Conservation (phyloP, 495 filamentous ascomycete species). For the Penicillium egyptiacum region DNA sequence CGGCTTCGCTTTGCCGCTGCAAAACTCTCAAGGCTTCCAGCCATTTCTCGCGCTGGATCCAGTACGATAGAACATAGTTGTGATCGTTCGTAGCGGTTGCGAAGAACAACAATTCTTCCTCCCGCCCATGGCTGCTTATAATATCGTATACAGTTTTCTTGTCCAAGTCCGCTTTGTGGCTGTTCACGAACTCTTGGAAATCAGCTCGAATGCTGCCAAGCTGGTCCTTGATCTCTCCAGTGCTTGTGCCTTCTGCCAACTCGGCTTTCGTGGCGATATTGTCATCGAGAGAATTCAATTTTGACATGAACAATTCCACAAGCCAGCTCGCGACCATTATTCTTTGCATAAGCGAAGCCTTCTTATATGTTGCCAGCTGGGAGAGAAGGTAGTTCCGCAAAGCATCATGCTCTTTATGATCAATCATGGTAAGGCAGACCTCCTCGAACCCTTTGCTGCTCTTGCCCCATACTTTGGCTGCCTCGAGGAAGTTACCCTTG, state of each 20-base stretch:
- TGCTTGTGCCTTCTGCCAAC: constrained; percentile 66
- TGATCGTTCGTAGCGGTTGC: constrained; percentile 85
- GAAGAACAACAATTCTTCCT: constrained; percentile 88
- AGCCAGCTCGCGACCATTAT: constrained; percentile 96
- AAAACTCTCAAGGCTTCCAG: constrained; percentile 82
- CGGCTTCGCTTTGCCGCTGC: constrained; percentile 84
- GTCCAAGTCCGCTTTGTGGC: constrained; percentile 83
- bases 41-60: constrained; percentile 96
- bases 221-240: constrained; percentile 69
- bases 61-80: constrained; percentile 93
- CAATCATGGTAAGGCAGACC: constrained; percentile 86
- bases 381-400: constrained; percentile 85
- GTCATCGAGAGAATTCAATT: constrained; percentile 91
- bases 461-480: constrained; percentile 85
- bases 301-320: constrained; percentile 94
- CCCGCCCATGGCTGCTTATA: constrained; percentile 90
- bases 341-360: constrained; percentile 83
- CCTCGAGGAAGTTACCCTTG: constrained; percentile 78
- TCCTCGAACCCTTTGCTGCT: constrained; percentile 97
- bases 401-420: constrained; percentile 86
- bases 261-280: constrained; percentile 89
- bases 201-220: constrained; percentile 68
- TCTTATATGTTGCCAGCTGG: constrained; percentile 80
- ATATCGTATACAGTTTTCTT: constrained; percentile 91
- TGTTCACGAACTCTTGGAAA: constrained; percentile 83